Percentiles rank a stretch among this genome's conserved stretches.
Conservation (phyloP, 2,329 filamentous ascomycete species). For the Neonectria coccinea region DNA sequence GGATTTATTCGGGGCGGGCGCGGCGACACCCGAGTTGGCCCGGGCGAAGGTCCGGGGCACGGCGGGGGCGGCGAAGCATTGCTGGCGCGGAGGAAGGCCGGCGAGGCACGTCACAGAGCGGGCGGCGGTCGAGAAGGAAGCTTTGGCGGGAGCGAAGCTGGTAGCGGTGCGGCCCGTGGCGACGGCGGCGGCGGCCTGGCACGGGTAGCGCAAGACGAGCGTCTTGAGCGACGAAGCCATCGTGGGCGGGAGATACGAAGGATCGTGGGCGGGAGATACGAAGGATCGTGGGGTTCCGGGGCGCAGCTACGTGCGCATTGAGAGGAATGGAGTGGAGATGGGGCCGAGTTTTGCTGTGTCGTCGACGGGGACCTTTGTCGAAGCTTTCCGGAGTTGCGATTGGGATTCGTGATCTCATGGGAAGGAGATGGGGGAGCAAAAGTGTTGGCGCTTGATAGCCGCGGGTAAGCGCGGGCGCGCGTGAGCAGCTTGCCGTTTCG, state of each 20-base stretch:
- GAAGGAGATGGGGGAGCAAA: slow-evolving; percentile 30
- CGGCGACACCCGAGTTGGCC: slow-evolving; percentile 32
- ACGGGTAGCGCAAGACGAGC: slow-evolving; percentile 49
- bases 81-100: slow-evolving; percentile 32
- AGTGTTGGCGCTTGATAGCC: slow-evolving; percentile 42
- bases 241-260: neutral
- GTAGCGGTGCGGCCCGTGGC: slow-evolving; percentile 32
- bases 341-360: slow-evolving; percentile 26
- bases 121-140: slow-evolving; percentile 46
- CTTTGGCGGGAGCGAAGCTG: slow-evolving; percentile 42
- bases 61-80: slow-evolving; percentile 33
- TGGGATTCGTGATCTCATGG: slow-evolving; percentile 45
- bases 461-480: slow-evolving; percentile 38
- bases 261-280: neutral
- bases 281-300: neutral
- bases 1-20: slow-evolving; percentile 30
- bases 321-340: slow-evolving; percentile 36
- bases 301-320: slow-evolving; percentile 14
- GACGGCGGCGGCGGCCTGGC: slow-evolving; percentile 40
- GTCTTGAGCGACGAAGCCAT: slow-evolving; percentile 51
- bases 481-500: neutral
- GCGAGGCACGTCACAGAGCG: slow-evolving; percentile 39
- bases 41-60: slow-evolving; percentile 37
- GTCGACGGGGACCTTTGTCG: slow-evolving; percentile 33
- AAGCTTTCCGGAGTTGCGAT: slow-evolving; percentile 38